Base-by-base conservation (phyloP, 176 grass and related monocot species). In the Cenchrus fungigraminus region DNA sequence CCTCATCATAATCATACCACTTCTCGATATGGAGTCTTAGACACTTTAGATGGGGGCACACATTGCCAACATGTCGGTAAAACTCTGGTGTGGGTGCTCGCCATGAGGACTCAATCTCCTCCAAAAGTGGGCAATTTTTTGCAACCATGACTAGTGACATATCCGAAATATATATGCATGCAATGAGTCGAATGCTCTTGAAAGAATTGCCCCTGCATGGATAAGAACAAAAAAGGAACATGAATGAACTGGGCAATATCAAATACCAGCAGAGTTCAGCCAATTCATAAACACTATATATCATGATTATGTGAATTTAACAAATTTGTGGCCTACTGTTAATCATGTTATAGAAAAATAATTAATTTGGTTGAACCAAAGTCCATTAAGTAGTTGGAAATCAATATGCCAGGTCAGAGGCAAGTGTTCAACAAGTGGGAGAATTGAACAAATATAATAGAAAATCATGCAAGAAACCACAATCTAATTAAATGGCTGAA, bases 151-250 rank as follows among this genome's bases (percentile, higher is more conserved):
- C 67, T 12, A 81, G 46, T 74, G 55, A 12, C 20, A 25, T 31
- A 9, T 58, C 65, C 20, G 40, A 68, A 28, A 84, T 20, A 51
- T 80, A 71, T 15, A 8, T 6, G 31, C 80, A 79, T 34, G 65
- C 52, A 25, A 90, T 71, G 55, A 90, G 78, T 45, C 77, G 58
- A 61, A 90, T 83, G 78, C 68, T 90, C 70, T 84, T 91, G 45
- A 87, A 61, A 53, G 82, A 76, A 78, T 72, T 84, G 22, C 65
- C 76, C 47, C 84, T 91, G 59, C 83, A 78, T 37, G 61, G 19
- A 42, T 32, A 71, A 50, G 20, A 20, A 71, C 8, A 60, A 70
- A 78, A 72, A 52, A 0, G 43, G 29, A 51, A 75, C 49, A 0
- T n/a, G 31, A 78, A 49, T 19, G 3, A 79, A 32, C 6, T 9